Base-by-base conservation (phyloP, 495 filamentous ascomycete species). In the Neurospora sp. region DNA sequence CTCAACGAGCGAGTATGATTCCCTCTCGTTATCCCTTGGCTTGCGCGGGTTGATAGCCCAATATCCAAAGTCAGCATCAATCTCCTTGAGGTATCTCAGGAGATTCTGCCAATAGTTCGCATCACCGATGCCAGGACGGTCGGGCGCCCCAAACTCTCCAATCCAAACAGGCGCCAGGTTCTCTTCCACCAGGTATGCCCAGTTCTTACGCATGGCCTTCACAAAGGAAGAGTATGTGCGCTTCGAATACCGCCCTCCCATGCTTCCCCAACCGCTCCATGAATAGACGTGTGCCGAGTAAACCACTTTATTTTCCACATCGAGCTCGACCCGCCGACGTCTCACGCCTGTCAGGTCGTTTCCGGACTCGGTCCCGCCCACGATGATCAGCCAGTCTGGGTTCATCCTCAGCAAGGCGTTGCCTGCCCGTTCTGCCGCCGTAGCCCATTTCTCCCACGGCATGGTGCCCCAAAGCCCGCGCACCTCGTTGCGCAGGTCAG, bases 1-100 rank as follows among this genome's bases (percentile, higher is more conserved):
- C 43, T 84, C 80, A 15, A 90, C 79, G 48, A 90, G 79, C 6
- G 84, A 83, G 78, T 90, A 90, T 13, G 83, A 81, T 79, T 90
- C 88, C 34, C 74, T 82, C 69, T 80, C 85, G 75, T 86, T 81
- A 21, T 85, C 80, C 70, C 83, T 83, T n/a, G 86, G 85, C 74
- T 89, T 88, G 37, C 85, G 83, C 69, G 88, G 86, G 79, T 90
- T 90, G 74, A 90, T 79, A 38, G 88, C 88, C 89, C 89, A 91
- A 79, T 90, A 90, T 31, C 87, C 88, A 80, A 89, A 89, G 74
- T 89, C 88, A 34, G 85, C 86, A 75, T 90, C 88, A 59, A 87
- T 79, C 1, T 77, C 77, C 75, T 84, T 84, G 39, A 90, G 80
- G 73, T 85, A 90, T 8, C 80, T 79, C 71, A 91, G 71, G 75